phyloP scores from a whole-genome alignment of 1,284 basidiomycete genomes.

The Cryptococcus sp. region DNA sequence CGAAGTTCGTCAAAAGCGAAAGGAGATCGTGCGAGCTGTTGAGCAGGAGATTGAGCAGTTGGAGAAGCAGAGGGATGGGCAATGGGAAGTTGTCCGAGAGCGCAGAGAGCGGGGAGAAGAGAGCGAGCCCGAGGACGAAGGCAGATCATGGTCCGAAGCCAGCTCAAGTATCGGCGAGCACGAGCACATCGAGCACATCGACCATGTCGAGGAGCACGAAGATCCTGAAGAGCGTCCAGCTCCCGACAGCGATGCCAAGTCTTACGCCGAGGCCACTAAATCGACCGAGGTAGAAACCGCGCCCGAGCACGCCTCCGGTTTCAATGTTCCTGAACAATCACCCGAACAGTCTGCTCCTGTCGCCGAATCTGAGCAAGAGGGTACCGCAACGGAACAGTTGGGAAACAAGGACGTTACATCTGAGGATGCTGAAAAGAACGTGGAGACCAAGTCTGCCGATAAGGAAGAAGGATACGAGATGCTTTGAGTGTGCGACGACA shows the following conservation, averaged over 20 bases:
- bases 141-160: constrained; percentile 12
- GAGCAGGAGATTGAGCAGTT: constrained; percentile 63
- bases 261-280: constrained; percentile 17
- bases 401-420: no score
- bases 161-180: constrained; percentile 16
- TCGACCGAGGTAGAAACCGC: not conserved
- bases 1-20: constrained; percentile 61
- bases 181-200: constrained; percentile 19
- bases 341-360: not conserved
- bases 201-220: constrained; percentile 10
- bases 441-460: not conserved
- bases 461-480: constrained; percentile 34
- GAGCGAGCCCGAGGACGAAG: constrained; percentile 35
- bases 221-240: not conserved
- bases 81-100: constrained; percentile 43
- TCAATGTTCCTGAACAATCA: not conserved
- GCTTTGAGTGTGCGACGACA: not conserved
- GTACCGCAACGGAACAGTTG: not conserved
- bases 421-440: constrained; percentile 11
- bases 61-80: constrained; percentile 54
- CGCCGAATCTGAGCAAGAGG: not conserved
- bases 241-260: constrained; percentile 4
- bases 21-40: constrained; percentile 63
- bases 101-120: constrained; percentile 38
- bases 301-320: not conserved